These are phyloP conservation scores for Aspergillus eucalypticola DNA, from an alignment of 2,329 filamentous ascomycete species.

Conservation along the genomic window DNA sequence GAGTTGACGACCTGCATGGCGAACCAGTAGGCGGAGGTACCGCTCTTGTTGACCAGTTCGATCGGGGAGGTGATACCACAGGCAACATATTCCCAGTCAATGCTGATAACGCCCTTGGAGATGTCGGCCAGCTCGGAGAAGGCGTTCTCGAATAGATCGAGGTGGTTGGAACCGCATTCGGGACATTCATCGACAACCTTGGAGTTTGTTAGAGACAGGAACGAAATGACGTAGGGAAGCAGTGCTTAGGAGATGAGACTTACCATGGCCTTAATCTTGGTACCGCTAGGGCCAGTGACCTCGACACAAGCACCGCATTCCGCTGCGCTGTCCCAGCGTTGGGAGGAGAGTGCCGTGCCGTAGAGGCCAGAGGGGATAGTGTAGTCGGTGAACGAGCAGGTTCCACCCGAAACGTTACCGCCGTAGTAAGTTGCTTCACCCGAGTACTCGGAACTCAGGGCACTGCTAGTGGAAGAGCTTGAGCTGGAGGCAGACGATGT, in stretches of 20 bases:
- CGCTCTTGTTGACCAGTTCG: constrained; percentile 54
- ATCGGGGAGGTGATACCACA: constrained; percentile 56
- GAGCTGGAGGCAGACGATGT: constrained; percentile 7
- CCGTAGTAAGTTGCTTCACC: constrained; percentile 57
- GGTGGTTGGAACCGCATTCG: constrained; percentile 54
- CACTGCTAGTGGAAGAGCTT: constrained; percentile 10
- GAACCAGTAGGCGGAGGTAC: constrained; percentile 55
- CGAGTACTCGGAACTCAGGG: constrained; percentile 23
- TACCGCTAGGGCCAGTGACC: constrained; percentile 54
- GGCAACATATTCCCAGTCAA: constrained; percentile 52
- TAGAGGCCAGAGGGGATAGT: constrained; percentile 58
- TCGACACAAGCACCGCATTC: constrained; percentile 64
- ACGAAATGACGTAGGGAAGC: background rate
- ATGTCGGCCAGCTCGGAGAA: constrained; percentile 51
- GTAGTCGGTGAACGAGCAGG: constrained; percentile 65
- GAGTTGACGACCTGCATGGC: constrained; percentile 66
- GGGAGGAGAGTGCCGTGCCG: constrained; percentile 62
- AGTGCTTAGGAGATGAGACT: constrained; percentile 16
- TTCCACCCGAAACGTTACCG: constrained; percentile 59
- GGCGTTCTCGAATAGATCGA: constrained; percentile 57
- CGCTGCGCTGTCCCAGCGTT: constrained; percentile 55
- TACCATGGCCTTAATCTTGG: constrained; percentile 65
- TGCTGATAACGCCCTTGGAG: constrained; percentile 50
- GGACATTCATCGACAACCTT: constrained; percentile 61
- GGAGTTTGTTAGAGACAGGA: background rate